Evolutionary conservation across 768 basidiomycete genomes (phyloP).

Genomic region (Serendipita sp.): DNA sequence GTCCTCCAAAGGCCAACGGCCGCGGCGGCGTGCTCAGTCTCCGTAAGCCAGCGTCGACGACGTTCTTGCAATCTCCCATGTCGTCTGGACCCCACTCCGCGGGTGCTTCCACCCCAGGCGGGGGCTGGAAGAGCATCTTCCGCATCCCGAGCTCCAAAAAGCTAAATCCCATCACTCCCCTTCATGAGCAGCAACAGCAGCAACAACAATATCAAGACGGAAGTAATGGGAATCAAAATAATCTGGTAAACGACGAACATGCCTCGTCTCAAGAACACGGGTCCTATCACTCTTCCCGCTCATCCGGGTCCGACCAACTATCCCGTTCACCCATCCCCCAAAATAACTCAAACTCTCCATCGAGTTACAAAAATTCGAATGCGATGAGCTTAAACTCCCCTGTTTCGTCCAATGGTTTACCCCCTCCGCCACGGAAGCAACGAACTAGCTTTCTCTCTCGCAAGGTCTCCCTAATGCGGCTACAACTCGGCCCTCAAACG

Average conservation of each 20-base stretch:
- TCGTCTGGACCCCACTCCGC: constrained; percentile 2
- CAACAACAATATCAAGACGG: background rate
- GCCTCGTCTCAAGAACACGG: background rate
- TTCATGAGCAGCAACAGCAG: background rate
- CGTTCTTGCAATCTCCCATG: background rate
- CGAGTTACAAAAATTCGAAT: background rate
- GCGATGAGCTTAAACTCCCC: background rate
- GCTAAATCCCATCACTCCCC: background rate
- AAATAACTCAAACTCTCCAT: background rate
- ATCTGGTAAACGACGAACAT: background rate
- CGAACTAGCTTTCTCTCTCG: constrained; percentile 7
- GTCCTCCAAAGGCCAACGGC: background rate
- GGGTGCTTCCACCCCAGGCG: constrained; percentile 1
- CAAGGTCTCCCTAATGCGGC: background rate
- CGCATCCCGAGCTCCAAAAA: constrained; percentile 8
- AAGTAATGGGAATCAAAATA: background rate
- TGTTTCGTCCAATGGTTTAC: background rate
- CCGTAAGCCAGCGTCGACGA: constrained; percentile 7
- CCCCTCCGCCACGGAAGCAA: constrained; percentile 6
- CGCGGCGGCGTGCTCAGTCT: background rate
- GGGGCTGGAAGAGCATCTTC: constrained; percentile 8
- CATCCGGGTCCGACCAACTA: constrained; percentile 4
- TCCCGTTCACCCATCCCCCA: constrained; percentile 4
- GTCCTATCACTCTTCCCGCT: constrained; percentile 6
- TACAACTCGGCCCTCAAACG: constrained; percentile 1